Conservation (phyloP, 257 asterid genomes). For the Ajuga chamaepitys region DNA sequence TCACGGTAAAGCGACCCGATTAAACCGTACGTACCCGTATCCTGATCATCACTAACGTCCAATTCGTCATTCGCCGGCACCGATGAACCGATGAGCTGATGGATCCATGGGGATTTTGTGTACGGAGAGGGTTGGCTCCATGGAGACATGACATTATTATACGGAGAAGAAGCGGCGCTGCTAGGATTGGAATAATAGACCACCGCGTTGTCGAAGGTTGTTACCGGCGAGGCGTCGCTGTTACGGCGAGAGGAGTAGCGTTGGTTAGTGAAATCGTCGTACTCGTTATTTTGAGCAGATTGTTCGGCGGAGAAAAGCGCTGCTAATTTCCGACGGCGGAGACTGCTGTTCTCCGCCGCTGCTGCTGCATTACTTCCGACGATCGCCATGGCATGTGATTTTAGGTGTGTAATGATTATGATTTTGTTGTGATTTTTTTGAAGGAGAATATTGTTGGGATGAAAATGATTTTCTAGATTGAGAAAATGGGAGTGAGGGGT, state of each 20-base stretch:
- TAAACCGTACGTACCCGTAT: constrained; percentile 15
- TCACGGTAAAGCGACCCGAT: constrained; percentile 63
- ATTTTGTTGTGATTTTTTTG: not conserved
- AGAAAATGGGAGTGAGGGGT: constrained; percentile 6
- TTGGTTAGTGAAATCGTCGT: constrained; percentile 13
- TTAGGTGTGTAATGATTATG: not conserved
- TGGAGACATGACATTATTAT: constrained; percentile 48
- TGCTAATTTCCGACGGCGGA: constrained; percentile 39
- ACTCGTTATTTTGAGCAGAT: not conserved
- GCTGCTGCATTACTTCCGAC: constrained; percentile 8
- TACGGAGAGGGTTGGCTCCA: constrained; percentile 75
- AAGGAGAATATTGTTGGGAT: not conserved
- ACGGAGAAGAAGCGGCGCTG: constrained; percentile 50
- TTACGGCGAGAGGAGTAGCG: constrained; percentile 14
- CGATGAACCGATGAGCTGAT: constrained; percentile 20
- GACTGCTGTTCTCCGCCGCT: constrained; percentile 18
- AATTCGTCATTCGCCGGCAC: not conserved
- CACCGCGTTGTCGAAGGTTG: not conserved
- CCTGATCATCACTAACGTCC: not conserved
- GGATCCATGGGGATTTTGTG: constrained; percentile 71
- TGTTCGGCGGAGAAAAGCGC: constrained; percentile 38
- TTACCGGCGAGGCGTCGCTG: constrained; percentile 32
- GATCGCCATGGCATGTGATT: constrained; percentile 22
- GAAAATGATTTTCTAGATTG: not conserved
- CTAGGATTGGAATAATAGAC: constrained; percentile 25